Conservation (phyloP, 192 early-diverging fungal species). For the Rhizophagus sp. region DNA sequence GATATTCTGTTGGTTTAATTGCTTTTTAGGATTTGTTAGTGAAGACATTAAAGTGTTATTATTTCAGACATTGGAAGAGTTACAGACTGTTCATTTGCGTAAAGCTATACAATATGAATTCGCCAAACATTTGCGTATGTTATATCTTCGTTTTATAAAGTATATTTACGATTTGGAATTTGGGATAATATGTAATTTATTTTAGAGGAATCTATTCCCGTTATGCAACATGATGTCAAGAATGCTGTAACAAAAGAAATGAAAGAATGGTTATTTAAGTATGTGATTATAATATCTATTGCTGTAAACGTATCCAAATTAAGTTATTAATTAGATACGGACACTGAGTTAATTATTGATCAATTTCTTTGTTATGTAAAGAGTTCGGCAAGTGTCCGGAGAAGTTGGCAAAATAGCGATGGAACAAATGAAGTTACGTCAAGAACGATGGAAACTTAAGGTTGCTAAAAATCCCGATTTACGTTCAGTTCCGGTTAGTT, state of each 20-base stretch:
- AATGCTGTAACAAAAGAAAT: conserved; percentile 83
- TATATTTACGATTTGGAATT: background rate
- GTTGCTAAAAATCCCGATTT: conserved; percentile 45
- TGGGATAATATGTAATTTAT: background rate
- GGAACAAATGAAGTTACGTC: conserved; percentile 70
- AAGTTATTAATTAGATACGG: background rate
- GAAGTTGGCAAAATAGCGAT: conserved; percentile 84
- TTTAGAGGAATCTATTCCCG: conserved; percentile 82
- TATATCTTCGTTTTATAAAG: background rate
- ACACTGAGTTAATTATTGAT: too few relatives aligned
- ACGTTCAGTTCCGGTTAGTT: conserved; percentile 64
- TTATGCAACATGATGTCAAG: conserved; percentile 85
- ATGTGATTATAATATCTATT: conserved; percentile 1
- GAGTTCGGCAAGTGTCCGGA: conserved; percentile 80
- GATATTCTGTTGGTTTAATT: background rate
- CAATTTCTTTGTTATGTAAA: conserved; percentile 23
- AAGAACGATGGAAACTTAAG: conserved; percentile 58
- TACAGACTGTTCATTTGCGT: conserved; percentile 76
- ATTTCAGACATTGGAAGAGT: conserved; percentile 76
- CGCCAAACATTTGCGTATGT: conserved; percentile 77
- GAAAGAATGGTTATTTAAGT: conserved; percentile 91
- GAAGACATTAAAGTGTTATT: background rate
- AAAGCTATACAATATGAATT: conserved; percentile 80
- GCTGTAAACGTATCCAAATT: background rate
- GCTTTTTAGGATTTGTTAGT: background rate